Evolutionary conservation across 257 asterid genomes (phyloP), one percentile per base, ranked within the genome.

Genomic region (Marsdenia floribunda): DNA sequence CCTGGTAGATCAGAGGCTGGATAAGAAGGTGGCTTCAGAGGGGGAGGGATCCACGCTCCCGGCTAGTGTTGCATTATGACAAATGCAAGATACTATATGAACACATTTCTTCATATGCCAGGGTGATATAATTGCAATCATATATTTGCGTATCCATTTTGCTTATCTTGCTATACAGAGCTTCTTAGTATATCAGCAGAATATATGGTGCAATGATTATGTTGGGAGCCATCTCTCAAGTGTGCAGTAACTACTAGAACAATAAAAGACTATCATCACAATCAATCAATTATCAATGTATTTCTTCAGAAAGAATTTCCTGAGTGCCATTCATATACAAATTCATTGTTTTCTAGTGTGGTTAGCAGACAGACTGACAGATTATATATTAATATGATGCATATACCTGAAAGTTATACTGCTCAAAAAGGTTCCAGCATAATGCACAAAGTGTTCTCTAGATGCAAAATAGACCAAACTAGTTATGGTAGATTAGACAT

Each of bases 31-130:
- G 79, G 76, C 47, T 52, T 71, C 68, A 76, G 70, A 24, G 78
- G 76, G 64, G 68, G 70, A 60, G 85, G 88, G 71, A 76, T 86
- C 68, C 0, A 29, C 1, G 33, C 33, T 29, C 33, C 86, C 87
- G 35, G 82, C 79, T 79, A 80, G 84, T 78, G 73, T 83, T 67
- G 77, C 79, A 72, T 73, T 80, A 55, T 82, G 77, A 86, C 66
- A 46, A 47, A 65, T 75, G 61, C 26, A 52, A 38, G 52, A 50
- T 50, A 60, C 21, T 61, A 64, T 54, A 11, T 21, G 1, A 37
- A 59, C 35, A 55, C 12, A 24, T 21, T 21, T 55, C 33, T 29
- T 29, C 33, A 29, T 29, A 29, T 29, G 33, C 33, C 33, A 29
- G 33, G 33, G 33, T 29, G 33, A 29, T 29, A 29, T 29, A 29